Evolutionary conservation across 768 basidiomycete species (phyloP), one percentile per base, ranked within the genome.

Genomic region (Panaeolus cyanescens): DNA sequence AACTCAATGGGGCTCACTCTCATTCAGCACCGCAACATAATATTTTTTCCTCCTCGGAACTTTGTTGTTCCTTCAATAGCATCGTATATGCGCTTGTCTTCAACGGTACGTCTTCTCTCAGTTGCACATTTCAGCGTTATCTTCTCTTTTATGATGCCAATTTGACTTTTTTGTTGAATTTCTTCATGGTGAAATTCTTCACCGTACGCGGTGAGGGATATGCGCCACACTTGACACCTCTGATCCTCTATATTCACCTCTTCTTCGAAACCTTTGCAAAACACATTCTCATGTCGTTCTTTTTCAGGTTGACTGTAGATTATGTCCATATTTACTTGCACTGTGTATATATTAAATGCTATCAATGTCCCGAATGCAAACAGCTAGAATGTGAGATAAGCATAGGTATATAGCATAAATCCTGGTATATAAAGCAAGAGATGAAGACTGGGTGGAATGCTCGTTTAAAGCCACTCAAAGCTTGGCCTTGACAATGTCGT

Each of bases 1-100:
- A 90, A 91, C 91, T 82, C 85, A 92, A 92, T 91, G 91, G 91
- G 91, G 91, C 91, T 92, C 88, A 91, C 89, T 92, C 88, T 91
- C 83, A 73, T 78, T 79, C 85, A 86, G 83, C 86, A 80, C 77
- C 45, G n/a, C n/a, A 6, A 56, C 66, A 62, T 60, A 39, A 74
- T 82, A 87, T 90, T 91, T 90, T 86, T 80, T 69, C 70, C 69
- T 62, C 22, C 61, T 54, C 62, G 56, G 84, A 81, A 80, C 85
- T 77, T 88, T 74, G 80, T 69, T 76, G 83, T 83, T 83, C 79
- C 57, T 68, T 56, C n/a, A n/a, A 57, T 56, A 58, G 20, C 8
- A 34, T 5, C 45, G 40, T 33, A 53, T 30, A 37, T 39, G 33
- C 36, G 10, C 55, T 59, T 13, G 4, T 34, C 15, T 56, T 7